Percentiles rank a stretch among this genome's conserved stretches.
These are phyloP conservation scores for Dendrostoma leiphaemia DNA, from an alignment of 2,329 filamentous ascomycete species.

Conservation along the genomic window DNA sequence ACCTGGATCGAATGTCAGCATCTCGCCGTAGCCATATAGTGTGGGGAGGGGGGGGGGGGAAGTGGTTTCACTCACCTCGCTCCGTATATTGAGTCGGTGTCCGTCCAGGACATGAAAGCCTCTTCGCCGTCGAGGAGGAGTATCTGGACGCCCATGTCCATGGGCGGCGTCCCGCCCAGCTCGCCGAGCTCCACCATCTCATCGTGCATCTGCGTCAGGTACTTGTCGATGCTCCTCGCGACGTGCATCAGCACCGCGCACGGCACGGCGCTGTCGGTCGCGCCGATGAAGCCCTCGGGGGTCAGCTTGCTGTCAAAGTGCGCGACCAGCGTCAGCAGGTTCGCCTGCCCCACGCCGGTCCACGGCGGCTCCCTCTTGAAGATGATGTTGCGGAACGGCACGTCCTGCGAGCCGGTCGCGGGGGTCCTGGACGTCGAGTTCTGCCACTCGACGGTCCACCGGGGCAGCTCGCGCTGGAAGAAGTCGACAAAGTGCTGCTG, in stretches of 20 bases:
- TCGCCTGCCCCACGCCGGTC: conserved; percentile 69
- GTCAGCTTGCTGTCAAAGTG: conserved; percentile 87
- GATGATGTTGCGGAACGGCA: conserved; percentile 87
- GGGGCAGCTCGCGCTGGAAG: conserved; percentile 70
- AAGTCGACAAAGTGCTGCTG: conserved; percentile 83
- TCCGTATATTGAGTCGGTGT: conserved; percentile 83
- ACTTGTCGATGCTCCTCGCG: conserved; percentile 75
- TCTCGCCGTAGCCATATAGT: neutral
- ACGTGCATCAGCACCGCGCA: conserved; percentile 92
- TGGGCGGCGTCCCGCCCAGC: conserved; percentile 57
- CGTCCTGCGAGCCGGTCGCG: conserved; percentile 62
- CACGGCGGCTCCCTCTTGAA: conserved; percentile 87
- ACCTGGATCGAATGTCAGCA: conserved; percentile 32
- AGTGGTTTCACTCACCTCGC: conserved; percentile 66
- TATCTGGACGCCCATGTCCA: conserved; percentile 82
- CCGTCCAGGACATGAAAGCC: conserved; percentile 79
- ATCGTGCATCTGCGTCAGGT: conserved; percentile 79
- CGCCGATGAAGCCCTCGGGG: conserved; percentile 86
- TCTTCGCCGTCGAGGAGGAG: conserved; percentile 92
- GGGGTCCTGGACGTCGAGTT: conserved; percentile 89
- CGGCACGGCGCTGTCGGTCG: conserved; percentile 88
- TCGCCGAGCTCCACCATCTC: conserved; percentile 62
- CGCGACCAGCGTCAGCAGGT: conserved; percentile 80
- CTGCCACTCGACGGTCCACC: conserved; percentile 80
- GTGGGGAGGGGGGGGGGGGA: too few species aligned